These are phyloP conservation scores for Lyophyllum atratum DNA, from an alignment of 768 basidiomycete species.

Conservation along the genomic window DNA sequence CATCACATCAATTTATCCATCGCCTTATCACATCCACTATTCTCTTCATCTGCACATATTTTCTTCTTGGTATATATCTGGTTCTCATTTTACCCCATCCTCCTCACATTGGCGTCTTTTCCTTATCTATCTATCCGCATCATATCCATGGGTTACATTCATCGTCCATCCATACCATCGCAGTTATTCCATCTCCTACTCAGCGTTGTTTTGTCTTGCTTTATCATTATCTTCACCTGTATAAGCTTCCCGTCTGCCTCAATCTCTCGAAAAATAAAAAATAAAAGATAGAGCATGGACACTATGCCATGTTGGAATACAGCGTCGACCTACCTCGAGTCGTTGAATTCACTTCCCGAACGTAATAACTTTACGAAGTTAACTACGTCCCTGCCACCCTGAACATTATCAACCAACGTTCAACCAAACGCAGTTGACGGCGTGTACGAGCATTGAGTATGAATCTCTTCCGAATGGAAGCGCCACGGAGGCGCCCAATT, in stretches of 20 bases:
- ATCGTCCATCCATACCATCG: constrained; percentile 12
- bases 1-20: not conserved
- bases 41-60: constrained; percentile 10
- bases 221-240: constrained; percentile 8
- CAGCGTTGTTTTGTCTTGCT: constrained; percentile 17
- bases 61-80: constrained; percentile 3
- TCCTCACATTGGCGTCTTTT: not conserved
- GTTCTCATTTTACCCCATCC: not conserved
- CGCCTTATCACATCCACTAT: not conserved
- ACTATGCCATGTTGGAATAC: not conserved
- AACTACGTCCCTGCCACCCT: not conserved
- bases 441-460: not conserved
- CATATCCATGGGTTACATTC: constrained; percentile 2
- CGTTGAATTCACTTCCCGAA: not conserved
- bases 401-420: not conserved
- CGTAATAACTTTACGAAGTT: not conserved
- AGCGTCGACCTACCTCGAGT: not conserved
- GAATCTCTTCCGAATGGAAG: not conserved
- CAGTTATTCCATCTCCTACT: constrained; percentile 8
- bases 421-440: not conserved
- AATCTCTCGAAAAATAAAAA: no score
- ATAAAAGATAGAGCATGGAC: constrained; percentile 1
- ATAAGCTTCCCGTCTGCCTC: not conserved
- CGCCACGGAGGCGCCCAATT: not conserved
- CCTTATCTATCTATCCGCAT: constrained; percentile 10